Percentiles rank a stretch among this genome's conserved stretches.
These are phyloP conservation scores for Kwoniella sp. DNA, from an alignment of 768 basidiomycete species.

Conservation along the genomic window DNA sequence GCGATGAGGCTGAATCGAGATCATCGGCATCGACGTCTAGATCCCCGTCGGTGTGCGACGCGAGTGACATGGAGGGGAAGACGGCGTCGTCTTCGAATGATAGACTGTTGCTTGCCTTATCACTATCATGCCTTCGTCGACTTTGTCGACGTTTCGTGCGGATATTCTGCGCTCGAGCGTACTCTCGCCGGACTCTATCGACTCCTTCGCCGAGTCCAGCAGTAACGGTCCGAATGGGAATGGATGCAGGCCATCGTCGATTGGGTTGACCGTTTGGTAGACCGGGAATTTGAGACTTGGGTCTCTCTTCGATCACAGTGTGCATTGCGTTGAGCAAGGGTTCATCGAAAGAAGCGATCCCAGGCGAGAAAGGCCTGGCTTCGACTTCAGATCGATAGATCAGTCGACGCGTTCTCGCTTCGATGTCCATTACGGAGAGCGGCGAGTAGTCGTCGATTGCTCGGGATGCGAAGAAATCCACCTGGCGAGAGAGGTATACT, in stretches of 20 bases:
- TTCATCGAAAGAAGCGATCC: slow-evolving; percentile 68
- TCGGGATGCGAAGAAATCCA: slow-evolving; percentile 74
- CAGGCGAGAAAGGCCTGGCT: slow-evolving; percentile 60
- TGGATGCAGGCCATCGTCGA: slow-evolving; percentile 26
- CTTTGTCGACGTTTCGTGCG: slow-evolving; percentile 22
- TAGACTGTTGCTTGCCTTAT: slow-evolving; percentile 24
- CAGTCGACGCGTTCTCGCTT: slow-evolving; percentile 66
- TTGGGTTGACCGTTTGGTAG: slow-evolving; percentile 68
- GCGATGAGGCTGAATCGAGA: slow-evolving; percentile 21
- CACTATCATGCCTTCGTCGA: slow-evolving; percentile 27
- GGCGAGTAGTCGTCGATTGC: slow-evolving; percentile 73
- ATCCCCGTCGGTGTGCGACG: slow-evolving; percentile 2
- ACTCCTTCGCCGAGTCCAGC: slow-evolving; percentile 43
- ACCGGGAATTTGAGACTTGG: slow-evolving; percentile 69
- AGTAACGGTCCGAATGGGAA: slow-evolving; percentile 44
- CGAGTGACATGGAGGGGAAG: slow-evolving; percentile 24
- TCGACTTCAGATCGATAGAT: slow-evolving; percentile 74
- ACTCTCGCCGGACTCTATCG: slow-evolving; percentile 39
- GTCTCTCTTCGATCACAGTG: slow-evolving; percentile 63
- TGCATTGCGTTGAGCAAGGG: slow-evolving; percentile 74
- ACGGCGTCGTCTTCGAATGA: slow-evolving; percentile 51
- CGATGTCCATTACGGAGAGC: slow-evolving; percentile 65
- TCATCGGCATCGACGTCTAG: slow-evolving; percentile 18
- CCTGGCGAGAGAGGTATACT: slow-evolving; percentile 82
- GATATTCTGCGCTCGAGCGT: slow-evolving; percentile 38